Evolutionary conservation across 2,329 filamentous ascomycete genomes (phyloP).

Genomic region (Falciphora oryzae): DNA sequence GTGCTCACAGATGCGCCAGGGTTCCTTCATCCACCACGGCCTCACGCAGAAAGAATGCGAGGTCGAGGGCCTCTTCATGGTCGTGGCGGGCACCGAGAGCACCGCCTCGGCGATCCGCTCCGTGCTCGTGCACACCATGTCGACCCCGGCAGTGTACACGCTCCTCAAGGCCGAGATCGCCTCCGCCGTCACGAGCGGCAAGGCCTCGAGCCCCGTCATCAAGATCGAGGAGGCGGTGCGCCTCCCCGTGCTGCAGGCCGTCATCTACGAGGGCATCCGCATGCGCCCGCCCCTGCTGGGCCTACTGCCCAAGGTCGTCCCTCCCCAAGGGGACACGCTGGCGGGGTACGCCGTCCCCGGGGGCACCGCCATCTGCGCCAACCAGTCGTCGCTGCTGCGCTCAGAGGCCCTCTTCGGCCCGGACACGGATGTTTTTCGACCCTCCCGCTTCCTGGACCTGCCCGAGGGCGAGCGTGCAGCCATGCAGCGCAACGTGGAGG

Average conservation of each 20-base stretch:
- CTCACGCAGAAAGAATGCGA: conserved; percentile 23
- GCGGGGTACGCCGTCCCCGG: conserved; percentile 24
- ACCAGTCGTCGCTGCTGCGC: conserved; percentile 13
- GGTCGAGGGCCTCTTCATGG: conserved; percentile 23
- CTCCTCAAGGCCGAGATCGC: conserved; percentile 40
- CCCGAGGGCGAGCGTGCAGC: conserved; percentile 6
- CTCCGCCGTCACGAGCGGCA: conserved; percentile 25
- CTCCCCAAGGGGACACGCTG: conserved; percentile 22
- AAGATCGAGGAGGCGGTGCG: conserved; percentile 23
- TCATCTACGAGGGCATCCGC: conserved; percentile 19
- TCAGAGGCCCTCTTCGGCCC: conserved; percentile 6
- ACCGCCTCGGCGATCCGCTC: conserved; percentile 43
- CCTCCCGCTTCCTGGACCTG: not conserved
- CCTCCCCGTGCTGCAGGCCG: conserved; percentile 12
- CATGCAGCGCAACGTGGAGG: conserved; percentile 31
- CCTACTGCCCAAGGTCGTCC: conserved; percentile 15
- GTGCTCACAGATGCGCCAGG: conserved; percentile 18
- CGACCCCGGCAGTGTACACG: conserved; percentile 35
- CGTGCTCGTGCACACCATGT: conserved; percentile 42
- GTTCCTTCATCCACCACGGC: conserved; percentile 24
- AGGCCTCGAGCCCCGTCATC: conserved; percentile 22
- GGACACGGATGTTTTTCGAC: conserved; percentile 1
- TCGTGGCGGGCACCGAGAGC: conserved; percentile 37
- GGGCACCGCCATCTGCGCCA: conserved; percentile 19
- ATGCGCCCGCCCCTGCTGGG: conserved; percentile 17